Base-by-base conservation (phyloP, 257 asterid species). In the Salvia rosmarinus region DNA sequence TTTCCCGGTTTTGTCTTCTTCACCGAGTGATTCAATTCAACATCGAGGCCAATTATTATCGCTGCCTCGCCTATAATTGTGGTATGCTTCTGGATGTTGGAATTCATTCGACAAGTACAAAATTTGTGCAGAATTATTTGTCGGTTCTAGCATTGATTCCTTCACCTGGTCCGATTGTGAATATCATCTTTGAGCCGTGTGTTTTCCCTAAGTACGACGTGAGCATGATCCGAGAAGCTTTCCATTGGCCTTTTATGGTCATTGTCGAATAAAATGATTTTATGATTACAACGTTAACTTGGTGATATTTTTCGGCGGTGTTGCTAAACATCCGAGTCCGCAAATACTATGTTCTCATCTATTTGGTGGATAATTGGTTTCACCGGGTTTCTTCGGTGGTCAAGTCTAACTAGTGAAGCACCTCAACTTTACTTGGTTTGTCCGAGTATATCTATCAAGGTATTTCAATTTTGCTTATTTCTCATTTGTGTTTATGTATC, bases 331-430 rank as follows among this genome's bases (percentile, higher is more conserved):
- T 82, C 81, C 90, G 96, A 94, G 81, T 89, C 97, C 57, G 97
- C 96, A 73, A 94, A 89, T 78, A 88, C 99, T n/a, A 88, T 94
- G 97, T 94, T 94, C 82, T 91, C 96, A 5, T 94, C 91, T 82
- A 85, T 91, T 83, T 94, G 99, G 99, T 94, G 99, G 99, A 85
- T 94, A 75, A 75, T 89, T 68, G 99, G 99, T 61, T 94, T 94
- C 82, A 94, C 68, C 91, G 99, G 99, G 92, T 94, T 52, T 89
- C 97, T 51, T 91, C 92, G 97, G 91, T 23, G 90, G 96, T 60
- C 89, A 72, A 75, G 32, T 58, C 77, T 94, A 87, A 70, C 85
- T 20, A 77, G 72, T 56, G 87, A 88, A 80, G 78, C 97, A 13
- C 99, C 97, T 78, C 96, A 80, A 74, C 97, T 94, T 82, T 94